Evolutionary conservation across 2,329 filamentous ascomycete species (phyloP), one percentile per base, ranked within the genome.

Genomic region (Thermoascus crustaceus): DNA sequence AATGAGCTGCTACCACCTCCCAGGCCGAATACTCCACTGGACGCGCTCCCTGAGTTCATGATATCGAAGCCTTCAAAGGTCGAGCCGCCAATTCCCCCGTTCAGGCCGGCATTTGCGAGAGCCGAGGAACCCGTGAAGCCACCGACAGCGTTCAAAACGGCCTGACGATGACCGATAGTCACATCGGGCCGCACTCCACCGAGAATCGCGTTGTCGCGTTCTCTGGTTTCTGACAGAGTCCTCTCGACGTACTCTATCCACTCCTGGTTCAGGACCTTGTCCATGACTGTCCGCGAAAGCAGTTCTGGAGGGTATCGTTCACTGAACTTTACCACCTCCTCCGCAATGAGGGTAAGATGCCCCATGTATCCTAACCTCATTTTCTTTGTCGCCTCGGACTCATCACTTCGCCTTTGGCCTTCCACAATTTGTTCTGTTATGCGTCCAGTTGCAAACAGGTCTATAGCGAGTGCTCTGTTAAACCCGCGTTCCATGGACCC

Each of bases 301-400:
- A 89, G 68, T 62, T 96, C 88, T 1, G 87, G 83, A 3, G 89
- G 83, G 58, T 95, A 85, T 36, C 91, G 79, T 61, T 95, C 91
- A 22, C 87, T 94, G 55, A 98, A 96, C 63, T 96, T 98, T 55
- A 96, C 87, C 11, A 98, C 91, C 61, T 98, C 91, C 61, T 98
- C 91, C 19, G 91, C 89, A 41, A 98, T 95, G 18, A 98, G 74
- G 0, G 91, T 98, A 33, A 98, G 70, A 60, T 98, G 91, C 3
- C 91, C 91, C 88, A 98, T 98, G 65, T 96, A 98, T 25, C 91
- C 91, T 59, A 96, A 80, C 32, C 91, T 82, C 62, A 94, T 95
- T 59, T 85, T 87, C 45, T 77, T 85, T 54, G 82, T 78, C 40
- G 75, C 69, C 60, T 96, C 86, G 0, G 86, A 85, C 57, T 85